phyloP scores from a whole-genome alignment of 371 early-diverging fungal genomes.

The Mortierella polycephala region DNA sequence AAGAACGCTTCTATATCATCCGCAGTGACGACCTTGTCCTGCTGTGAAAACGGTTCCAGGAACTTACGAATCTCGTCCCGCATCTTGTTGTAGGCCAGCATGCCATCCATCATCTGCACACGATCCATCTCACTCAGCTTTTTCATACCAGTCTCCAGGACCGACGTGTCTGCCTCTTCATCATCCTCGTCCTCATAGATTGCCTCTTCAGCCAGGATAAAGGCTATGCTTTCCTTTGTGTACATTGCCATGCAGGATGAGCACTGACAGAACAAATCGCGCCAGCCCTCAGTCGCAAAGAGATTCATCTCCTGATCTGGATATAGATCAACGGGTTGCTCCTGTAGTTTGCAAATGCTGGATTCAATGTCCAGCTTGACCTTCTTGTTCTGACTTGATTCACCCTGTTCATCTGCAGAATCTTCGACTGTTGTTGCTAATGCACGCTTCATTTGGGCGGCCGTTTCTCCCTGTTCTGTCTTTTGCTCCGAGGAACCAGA shows the following conservation, averaged over 20 bases:
- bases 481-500: background rate
- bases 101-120: conserved; percentile 77
- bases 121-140: conserved; percentile 78
- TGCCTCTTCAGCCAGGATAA: conserved; percentile 56
- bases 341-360: conserved; percentile 39
- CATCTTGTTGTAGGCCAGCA: conserved; percentile 62
- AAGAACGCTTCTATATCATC: conserved; percentile 82
- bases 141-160: conserved; percentile 82
- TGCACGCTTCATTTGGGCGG: conserved; percentile 56
- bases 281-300: conserved; percentile 51
- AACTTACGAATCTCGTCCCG: conserved; percentile 73
- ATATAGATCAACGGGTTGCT: conserved; percentile 58
- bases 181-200: conserved; percentile 62
- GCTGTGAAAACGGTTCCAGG: conserved; percentile 74
- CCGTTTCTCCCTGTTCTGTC: conserved; percentile 15
- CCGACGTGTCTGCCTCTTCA: conserved; percentile 67
- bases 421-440: conserved; percentile 53
- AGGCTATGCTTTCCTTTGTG: conserved; percentile 46
- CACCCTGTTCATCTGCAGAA: background rate
- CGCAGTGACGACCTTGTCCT: conserved; percentile 78
- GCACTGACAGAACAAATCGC: conserved; percentile 57
- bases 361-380: conserved; percentile 10
- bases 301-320: conserved; percentile 43
- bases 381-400: conserved; percentile 13
- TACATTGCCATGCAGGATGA: conserved; percentile 25